Evolutionary conservation across 495 filamentous ascomycete species (phyloP).

Genomic region (Annulohypoxylon bovei): DNA sequence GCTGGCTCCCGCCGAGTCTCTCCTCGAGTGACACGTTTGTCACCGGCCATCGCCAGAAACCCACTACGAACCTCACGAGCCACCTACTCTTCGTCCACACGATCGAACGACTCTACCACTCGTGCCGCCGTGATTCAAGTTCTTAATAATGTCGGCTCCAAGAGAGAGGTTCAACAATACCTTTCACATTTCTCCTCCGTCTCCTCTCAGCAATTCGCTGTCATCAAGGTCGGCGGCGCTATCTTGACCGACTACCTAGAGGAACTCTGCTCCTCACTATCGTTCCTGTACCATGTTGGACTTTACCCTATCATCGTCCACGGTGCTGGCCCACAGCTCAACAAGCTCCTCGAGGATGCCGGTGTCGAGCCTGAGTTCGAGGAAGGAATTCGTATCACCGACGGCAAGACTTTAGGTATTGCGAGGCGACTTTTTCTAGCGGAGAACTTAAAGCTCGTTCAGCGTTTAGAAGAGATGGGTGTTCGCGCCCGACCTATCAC

Average conservation of each 20-base stretch:
- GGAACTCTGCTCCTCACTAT: conserved; percentile 85
- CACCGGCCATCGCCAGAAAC: conserved; percentile 38
- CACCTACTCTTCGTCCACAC: conserved; percentile 46
- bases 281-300: conserved; percentile 94
- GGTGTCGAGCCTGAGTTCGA: conserved; percentile 97
- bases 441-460: conserved; percentile 95
- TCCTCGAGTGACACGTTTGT: conserved; percentile 49
- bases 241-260: conserved; percentile 96
- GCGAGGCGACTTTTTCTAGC: conserved; percentile 92
- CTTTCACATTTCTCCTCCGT: conserved; percentile 97
- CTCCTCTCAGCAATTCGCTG: conserved; percentile 96
- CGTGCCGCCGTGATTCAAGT: conserved; percentile 92
- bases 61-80: conserved; percentile 44
- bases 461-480: conserved; percentile 90
- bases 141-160: conserved; percentile 94
- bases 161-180: conserved; percentile 97
- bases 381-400: conserved; percentile 94
- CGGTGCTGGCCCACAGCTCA: conserved; percentile 95
- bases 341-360: conserved; percentile 88
- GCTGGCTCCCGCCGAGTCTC: conserved; percentile 56
- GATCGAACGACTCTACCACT: conserved; percentile 64
- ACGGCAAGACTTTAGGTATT: conserved; percentile 92
- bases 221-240: conserved; percentile 98
- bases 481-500: conserved; percentile 92
- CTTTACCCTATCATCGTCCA: conserved; percentile 97